These are phyloP conservation scores for Metschnikowia baotianmanensis DNA, from an alignment of 805 yeast genomes.

Conservation along the genomic window DNA sequence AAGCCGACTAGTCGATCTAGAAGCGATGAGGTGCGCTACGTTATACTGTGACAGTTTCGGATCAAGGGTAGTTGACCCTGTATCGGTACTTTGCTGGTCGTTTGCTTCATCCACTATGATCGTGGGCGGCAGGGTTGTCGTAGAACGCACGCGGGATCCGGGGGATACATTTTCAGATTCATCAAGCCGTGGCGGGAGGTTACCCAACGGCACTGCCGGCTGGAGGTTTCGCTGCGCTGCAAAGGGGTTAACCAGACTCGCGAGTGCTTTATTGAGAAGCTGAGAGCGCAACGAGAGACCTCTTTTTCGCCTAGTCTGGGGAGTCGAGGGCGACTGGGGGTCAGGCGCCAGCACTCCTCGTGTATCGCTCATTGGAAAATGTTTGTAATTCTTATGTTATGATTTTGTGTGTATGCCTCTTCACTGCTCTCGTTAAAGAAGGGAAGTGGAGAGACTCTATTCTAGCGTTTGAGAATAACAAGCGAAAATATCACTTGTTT, in stretches of 20 bases:
- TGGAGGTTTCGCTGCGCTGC: constrained; percentile 22
- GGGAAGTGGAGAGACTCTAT: too few relatives aligned
- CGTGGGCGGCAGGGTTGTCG: not conserved
- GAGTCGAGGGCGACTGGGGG: constrained; percentile 11
- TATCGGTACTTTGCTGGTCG: not conserved
- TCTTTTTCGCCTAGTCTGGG: constrained; percentile 44
- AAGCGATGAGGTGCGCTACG: constrained; percentile 7
- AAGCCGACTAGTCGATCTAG: constrained; percentile 15
- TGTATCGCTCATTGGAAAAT: not conserved
- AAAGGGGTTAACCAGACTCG: constrained; percentile 19
- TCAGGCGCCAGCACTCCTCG: not conserved
- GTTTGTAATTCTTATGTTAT: not conserved
- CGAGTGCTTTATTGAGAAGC: constrained; percentile 48
- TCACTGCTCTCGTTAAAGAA: too few relatives aligned
- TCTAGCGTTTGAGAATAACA: too few relatives aligned
- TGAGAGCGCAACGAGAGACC: constrained; percentile 70
- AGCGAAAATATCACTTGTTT: too few relatives aligned
- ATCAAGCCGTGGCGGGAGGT: constrained; percentile 5
- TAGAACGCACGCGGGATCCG: not conserved
- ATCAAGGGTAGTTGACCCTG: not conserved
- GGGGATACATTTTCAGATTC: constrained; percentile 10
- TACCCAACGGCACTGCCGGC: constrained; percentile 5
- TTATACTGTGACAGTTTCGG: constrained; percentile 4
- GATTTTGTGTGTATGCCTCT: not conserved
- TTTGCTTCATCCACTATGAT: constrained; percentile 12